Conservation (phyloP, 768 basidiomycete species). For the Candolleomyces efflorescens region DNA sequence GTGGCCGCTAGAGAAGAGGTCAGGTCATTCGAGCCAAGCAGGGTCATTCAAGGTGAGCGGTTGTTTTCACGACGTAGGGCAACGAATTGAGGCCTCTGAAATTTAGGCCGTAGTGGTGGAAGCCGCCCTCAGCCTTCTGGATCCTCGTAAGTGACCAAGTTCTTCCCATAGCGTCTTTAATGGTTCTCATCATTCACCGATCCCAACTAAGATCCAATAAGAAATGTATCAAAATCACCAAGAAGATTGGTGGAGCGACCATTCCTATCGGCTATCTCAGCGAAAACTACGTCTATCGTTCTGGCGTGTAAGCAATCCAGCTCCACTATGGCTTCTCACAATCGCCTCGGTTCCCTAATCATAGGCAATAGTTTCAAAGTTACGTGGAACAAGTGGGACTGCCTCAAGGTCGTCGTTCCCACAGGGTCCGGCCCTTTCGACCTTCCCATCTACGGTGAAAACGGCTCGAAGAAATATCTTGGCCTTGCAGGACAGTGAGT, state of each 20-base stretch:
- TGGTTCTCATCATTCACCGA: no score
- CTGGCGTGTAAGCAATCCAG: background rate
- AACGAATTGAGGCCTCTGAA: no score
- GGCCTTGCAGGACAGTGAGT: constrained; percentile 6
- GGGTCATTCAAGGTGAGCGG: no score
- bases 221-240: constrained; percentile 3
- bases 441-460: background rate
- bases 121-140: no score
- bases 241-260: background rate
- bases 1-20: no score
- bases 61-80: no score
- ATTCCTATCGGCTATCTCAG: background rate
- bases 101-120: no score
- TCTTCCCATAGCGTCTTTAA: no score
- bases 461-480: background rate
- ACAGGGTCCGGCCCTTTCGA: background rate
- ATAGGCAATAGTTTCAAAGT: background rate
- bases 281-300: background rate
- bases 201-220: background rate
- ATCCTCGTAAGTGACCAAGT: no score
- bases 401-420: background rate
- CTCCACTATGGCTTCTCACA: no score
- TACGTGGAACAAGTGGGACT: background rate
- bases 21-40: no score
- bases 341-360: no score